These are phyloP conservation scores for Phytophthora constricta DNA, from an alignment of 352 stramenopile genomes.

Conservation along the genomic window DNA sequence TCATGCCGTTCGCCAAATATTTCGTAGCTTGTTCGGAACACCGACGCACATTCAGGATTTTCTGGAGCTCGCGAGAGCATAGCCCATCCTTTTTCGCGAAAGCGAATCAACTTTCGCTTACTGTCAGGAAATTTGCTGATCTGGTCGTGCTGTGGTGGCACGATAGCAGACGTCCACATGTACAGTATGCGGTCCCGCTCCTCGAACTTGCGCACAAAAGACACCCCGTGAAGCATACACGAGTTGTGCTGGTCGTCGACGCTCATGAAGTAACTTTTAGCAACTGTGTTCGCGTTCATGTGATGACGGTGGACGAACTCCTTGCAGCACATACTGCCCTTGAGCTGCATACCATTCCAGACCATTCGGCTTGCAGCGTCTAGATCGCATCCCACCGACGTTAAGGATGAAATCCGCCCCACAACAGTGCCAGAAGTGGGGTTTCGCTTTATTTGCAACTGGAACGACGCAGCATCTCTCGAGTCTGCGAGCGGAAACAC, in stretches of 20 bases:
- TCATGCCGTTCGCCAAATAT: not conserved
- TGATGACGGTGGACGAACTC: constrained; percentile 12
- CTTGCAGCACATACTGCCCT: constrained; percentile 14
- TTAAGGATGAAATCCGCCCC: constrained; percentile 10
- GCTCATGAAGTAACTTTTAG: constrained; percentile 13
- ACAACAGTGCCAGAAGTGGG: not conserved
- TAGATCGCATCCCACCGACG: constrained; percentile 2
- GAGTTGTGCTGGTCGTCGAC: not conserved
- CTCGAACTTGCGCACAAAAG: constrained; percentile 13
- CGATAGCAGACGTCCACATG: constrained; percentile 14
- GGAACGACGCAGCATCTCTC: constrained; percentile 3
- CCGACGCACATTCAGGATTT: constrained; percentile 1
- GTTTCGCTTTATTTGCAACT: constrained; percentile 25
- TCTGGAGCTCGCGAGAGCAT: constrained; percentile 12
- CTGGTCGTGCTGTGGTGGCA: not conserved
- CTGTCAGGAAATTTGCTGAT: not conserved
- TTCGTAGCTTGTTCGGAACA: constrained; percentile 11
- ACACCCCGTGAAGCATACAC: constrained; percentile 7
- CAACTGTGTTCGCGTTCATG: constrained; percentile 3
- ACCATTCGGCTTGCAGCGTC: constrained; percentile 7
- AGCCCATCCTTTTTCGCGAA: constrained; percentile 13
- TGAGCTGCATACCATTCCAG: constrained; percentile 16
- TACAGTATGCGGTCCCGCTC: constrained; percentile 16
- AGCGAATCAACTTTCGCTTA: not conserved
- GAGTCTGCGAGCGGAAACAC: constrained; percentile 6